phyloP scores from a whole-genome alignment of 257 asterid genomes.

The Ballota nigra region DNA sequence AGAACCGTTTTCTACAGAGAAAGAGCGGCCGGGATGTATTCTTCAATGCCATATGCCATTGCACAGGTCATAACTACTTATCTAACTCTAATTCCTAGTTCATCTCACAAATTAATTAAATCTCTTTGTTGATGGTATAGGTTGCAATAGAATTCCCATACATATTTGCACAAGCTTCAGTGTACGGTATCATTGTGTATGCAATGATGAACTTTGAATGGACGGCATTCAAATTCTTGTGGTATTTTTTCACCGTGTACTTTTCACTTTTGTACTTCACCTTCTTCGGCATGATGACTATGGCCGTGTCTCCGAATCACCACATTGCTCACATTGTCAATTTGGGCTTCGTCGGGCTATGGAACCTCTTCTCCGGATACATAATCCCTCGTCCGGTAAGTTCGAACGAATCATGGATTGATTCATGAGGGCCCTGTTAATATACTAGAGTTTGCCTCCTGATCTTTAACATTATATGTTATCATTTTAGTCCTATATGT shows the following conservation, averaged over 20 bases:
- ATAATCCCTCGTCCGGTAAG: conserved; percentile 51
- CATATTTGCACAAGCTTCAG: conserved; percentile 35
- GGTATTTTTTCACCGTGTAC: conserved; percentile 45
- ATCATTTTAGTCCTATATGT: too few species aligned
- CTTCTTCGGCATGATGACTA: conserved; percentile 56
- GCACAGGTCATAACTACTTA: conserved; percentile 35
- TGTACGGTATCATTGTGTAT: conserved; percentile 33
- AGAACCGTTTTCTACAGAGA: conserved; percentile 54
- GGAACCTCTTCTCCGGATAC: conserved; percentile 58
- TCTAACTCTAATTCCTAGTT: not conserved
- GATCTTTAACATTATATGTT: not conserved
- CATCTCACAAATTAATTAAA: not conserved
- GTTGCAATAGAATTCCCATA: conserved; percentile 52
- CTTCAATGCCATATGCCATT: conserved; percentile 54
- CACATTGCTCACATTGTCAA: conserved; percentile 37
- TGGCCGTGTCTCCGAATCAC: conserved; percentile 50
- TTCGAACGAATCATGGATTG: not conserved
- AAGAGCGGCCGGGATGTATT: conserved; percentile 62
- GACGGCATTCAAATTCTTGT: conserved; percentile 42
- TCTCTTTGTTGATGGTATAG: conserved; percentile 11
- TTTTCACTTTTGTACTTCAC: conserved; percentile 46
- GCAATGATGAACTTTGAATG: conserved; percentile 51
- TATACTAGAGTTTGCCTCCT: not conserved
- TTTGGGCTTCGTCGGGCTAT: conserved; percentile 22
- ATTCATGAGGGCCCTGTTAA: too few species aligned